phyloP scores from a whole-genome alignment of 352 stramenopile species.

The Phytophthora hibernalis region DNA sequence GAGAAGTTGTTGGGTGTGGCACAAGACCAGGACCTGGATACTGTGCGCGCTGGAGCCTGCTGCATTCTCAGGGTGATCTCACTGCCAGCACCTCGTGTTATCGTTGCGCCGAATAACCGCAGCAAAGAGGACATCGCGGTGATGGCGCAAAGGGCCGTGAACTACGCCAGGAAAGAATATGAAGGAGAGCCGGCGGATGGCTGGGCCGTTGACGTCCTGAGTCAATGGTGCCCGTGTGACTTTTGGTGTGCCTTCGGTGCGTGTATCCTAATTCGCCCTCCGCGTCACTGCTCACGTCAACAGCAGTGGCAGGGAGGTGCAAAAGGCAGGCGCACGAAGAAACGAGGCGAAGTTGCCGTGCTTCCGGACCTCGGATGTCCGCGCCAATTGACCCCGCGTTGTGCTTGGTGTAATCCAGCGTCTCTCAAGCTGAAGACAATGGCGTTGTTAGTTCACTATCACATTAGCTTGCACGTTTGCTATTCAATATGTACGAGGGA shows the following conservation, averaged over 20 bases:
- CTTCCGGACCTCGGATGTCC: too few species aligned
- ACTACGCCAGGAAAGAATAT: too few species aligned
- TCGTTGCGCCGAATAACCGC: background rate
- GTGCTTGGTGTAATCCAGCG: background rate
- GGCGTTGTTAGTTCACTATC: too few species aligned
- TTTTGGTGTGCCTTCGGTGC: conserved; percentile 2
- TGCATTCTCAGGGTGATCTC: background rate
- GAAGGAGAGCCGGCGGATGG: too few species aligned
- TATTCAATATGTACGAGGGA: background rate
- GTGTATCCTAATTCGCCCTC: conserved; percentile 12
- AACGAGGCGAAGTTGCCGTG: background rate
- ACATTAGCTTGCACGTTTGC: background rate
- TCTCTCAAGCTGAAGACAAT: background rate
- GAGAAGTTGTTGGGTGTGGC: background rate
- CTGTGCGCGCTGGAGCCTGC: too few species aligned
- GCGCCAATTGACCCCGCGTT: background rate
- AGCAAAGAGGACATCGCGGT: conserved; percentile 3
- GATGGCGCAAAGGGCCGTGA: too few species aligned
- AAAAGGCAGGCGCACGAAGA: background rate
- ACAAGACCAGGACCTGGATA: background rate
- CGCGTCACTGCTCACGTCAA: too few species aligned
- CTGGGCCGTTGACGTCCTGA: background rate
- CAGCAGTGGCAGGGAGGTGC: conserved; percentile 9
- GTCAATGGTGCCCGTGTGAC: conserved; percentile 2
- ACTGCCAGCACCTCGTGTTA: background rate